Percentiles rank a stretch among this genome's conserved stretches.
These are phyloP conservation scores for Aspergillus sojae DNA, from an alignment of 2,329 filamentous ascomycete species.

Conservation along the genomic window DNA sequence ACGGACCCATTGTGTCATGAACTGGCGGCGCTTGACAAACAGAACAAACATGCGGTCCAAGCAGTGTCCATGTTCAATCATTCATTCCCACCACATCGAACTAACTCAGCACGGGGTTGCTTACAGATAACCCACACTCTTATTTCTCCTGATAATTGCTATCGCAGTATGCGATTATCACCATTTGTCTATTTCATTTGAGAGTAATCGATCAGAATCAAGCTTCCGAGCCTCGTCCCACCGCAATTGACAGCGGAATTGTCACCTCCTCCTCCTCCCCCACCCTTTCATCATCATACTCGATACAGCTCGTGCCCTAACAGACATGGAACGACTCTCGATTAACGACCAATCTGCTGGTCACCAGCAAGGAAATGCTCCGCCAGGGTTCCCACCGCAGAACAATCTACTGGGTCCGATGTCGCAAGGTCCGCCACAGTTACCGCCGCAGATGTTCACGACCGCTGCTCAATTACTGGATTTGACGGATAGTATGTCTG, in stretches of 20 bases:
- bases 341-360: slow-evolving; percentile 36
- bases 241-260: slow-evolving; percentile 7
- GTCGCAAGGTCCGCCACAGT: slow-evolving; percentile 48
- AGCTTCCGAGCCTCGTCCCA: slow-evolving; percentile 3
- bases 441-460: slow-evolving; percentile 91
- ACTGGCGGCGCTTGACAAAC: neutral
- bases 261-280: slow-evolving; percentile 2
- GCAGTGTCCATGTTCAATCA: slow-evolving; percentile 1
- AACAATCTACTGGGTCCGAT: slow-evolving; percentile 33
- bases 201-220: neutral
- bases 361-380: slow-evolving; percentile 31
- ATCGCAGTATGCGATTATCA: slow-evolving; percentile 13
- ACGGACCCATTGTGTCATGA: neutral
- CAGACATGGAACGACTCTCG: slow-evolving; percentile 40
- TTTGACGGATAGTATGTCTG: slow-evolving; percentile 85
- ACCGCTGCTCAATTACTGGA: slow-evolving; percentile 95
- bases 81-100: slow-evolving; percentile 1
- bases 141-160: neutral
- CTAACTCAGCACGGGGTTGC: slow-evolving; percentile 3
- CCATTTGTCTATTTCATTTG: neutral
- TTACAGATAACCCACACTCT: neutral
- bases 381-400: slow-evolving; percentile 29
- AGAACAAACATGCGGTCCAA: slow-evolving; percentile 9
- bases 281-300: slow-evolving; percentile 15
- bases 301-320: slow-evolving; percentile 13